phyloP scores from a whole-genome alignment of 306 rosid species.

The cucumber (Cucumis sativus) region Cucumber_9930_V3 NC_026660.2:25087501-25088000 shows the following conservation, averaged over 20 bases:
- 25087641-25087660: slow-evolving; percentile 95
- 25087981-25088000: slow-evolving; percentile 87
- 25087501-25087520: slow-evolving; percentile 65
- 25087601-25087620: slow-evolving; percentile 83
- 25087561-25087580: slow-evolving; percentile 55
- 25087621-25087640: slow-evolving; percentile 95
- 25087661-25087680: slow-evolving; percentile 94
- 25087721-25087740: slow-evolving; percentile 71
- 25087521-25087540: slow-evolving; percentile 81
- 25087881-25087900: slow-evolving; percentile 75
- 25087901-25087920: slow-evolving; percentile 75
- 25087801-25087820: slow-evolving; percentile 88
- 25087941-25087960: slow-evolving; percentile 90
- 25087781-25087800: slow-evolving; percentile 64
- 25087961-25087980: slow-evolving; percentile 77
- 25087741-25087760: slow-evolving; percentile 94
- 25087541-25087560: slow-evolving; percentile 95
- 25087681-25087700: slow-evolving; percentile 95
- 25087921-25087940: slow-evolving; percentile 72
- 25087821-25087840: slow-evolving; percentile 91
- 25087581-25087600: slow-evolving; percentile 93
- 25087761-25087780: slow-evolving; percentile 94
- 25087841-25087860: slow-evolving; percentile 84
- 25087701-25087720: slow-evolving; percentile 97
- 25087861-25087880: slow-evolving; percentile 73